phyloP scores from a whole-genome alignment of 106 monocot genomes.

The Dendrobium huoshanense region DNA sequence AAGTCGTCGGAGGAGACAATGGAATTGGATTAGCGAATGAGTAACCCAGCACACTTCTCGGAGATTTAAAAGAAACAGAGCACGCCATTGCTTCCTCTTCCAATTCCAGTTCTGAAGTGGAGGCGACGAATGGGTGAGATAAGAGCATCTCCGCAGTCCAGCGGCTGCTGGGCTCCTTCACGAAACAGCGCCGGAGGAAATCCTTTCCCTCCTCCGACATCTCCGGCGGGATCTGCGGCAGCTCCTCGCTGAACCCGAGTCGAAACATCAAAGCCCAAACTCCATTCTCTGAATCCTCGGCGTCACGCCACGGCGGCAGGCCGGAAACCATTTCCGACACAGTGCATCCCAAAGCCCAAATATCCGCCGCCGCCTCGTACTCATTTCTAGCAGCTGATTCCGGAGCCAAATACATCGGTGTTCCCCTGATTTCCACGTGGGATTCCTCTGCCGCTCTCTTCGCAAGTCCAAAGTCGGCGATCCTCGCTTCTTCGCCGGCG shows the following conservation, averaged over 20 bases:
- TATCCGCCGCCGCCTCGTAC: slow-evolving; percentile 34
- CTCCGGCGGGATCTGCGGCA: slow-evolving; percentile 18
- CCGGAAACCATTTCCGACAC: slow-evolving; percentile 54
- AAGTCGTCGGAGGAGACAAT: too few relatives aligned
- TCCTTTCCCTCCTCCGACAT: slow-evolving; percentile 33
- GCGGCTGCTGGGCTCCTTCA: slow-evolving; percentile 17
- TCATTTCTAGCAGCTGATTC: slow-evolving; percentile 30
- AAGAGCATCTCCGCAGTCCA: slow-evolving; percentile 39
- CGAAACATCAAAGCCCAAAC: slow-evolving; percentile 11
- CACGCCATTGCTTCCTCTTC: neutral
- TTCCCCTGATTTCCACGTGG: slow-evolving; percentile 24
- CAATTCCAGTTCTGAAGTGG: neutral
- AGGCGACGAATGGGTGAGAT: slow-evolving; percentile 17
- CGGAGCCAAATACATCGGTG: slow-evolving; percentile 65
- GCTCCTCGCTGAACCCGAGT: slow-evolving; percentile 13
- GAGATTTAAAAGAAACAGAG: neutral
- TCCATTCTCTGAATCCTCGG: neutral
- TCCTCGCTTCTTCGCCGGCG: slow-evolving; percentile 24
- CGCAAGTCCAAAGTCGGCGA: slow-evolving; percentile 46
- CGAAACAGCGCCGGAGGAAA: slow-evolving; percentile 28
- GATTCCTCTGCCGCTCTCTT: neutral
- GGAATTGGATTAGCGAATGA: too few relatives aligned
- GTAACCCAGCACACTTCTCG: too few relatives aligned
- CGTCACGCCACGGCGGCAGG: slow-evolving; percentile 23
- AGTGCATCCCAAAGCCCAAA: slow-evolving; percentile 61